These are phyloP conservation scores for Diatrype stigma DNA, from an alignment of 2,329 filamentous ascomycete genomes.

Conservation along the genomic window DNA sequence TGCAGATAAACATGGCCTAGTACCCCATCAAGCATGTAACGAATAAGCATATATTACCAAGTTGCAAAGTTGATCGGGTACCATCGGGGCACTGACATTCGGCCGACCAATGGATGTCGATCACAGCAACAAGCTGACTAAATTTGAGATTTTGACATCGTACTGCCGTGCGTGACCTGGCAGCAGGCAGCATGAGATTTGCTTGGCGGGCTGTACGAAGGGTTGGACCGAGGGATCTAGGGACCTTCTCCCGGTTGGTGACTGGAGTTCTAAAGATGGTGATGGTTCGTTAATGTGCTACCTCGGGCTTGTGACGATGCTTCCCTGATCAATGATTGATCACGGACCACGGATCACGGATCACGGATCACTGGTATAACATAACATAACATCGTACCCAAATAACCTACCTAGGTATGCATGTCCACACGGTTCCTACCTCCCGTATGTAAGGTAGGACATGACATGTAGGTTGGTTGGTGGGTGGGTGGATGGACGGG, in stretches of 20 bases:
- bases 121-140: not conserved
- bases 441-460: no score
- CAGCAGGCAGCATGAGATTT: not conserved
- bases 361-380: no score
- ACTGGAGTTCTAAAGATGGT: no score
- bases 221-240: no score
- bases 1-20: not conserved
- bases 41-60: no score
- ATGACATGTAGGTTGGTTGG: no score
- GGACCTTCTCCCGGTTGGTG: no score
- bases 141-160: not conserved
- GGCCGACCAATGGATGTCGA: not conserved
- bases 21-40: not conserved
- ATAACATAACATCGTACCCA: no score
- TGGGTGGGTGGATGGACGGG: no score
- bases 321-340: not conserved
- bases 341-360: no score
- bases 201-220: not conserved
- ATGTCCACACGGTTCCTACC: not conserved
- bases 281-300: no score
- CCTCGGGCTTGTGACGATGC: not conserved
- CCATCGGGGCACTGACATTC: not conserved
- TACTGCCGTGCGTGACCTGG: not conserved
- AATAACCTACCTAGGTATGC: not conserved
- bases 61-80: not conserved